Conservation (phyloP, 108 stramenopile species). For the Cyclotella cryptica region DNA sequence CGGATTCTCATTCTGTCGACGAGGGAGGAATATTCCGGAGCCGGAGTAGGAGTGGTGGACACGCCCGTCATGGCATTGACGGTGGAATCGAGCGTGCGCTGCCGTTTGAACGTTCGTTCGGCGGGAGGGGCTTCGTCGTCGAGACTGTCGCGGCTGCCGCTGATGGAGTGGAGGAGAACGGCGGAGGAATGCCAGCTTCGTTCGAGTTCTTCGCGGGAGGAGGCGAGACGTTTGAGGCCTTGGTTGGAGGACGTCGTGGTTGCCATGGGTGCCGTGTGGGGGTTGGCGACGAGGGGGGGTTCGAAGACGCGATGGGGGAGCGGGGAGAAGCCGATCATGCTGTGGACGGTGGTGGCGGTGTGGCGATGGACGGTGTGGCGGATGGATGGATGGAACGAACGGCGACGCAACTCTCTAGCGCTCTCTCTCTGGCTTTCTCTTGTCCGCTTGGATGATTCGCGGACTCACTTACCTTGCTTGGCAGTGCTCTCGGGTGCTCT, state of each 20-base stretch:
- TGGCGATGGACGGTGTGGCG: too few species aligned
- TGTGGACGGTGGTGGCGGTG: too few species aligned
- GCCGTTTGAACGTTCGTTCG: conserved; percentile 6
- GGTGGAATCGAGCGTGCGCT: neutral
- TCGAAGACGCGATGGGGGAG: neutral
- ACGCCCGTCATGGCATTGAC: neutral
- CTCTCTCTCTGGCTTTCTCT: too few species aligned
- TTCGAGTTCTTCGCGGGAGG: conserved; percentile 45
- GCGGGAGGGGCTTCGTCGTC: neutral
- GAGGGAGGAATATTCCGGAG: neutral
- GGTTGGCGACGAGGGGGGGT: neutral
- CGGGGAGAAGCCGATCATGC: conserved; percentile 10
- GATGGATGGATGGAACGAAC: too few species aligned
- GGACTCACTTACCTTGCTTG: too few species aligned
- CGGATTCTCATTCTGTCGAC: conserved; percentile 9
- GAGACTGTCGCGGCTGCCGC: neutral
- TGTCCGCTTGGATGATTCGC: too few species aligned
- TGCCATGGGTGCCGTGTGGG: neutral
- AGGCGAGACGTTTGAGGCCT: conserved; percentile 32
- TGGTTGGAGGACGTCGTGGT: neutral
- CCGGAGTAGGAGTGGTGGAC: neutral
- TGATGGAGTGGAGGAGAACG: neutral
- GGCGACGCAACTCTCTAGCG: too few species aligned
- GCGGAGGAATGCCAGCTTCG: conserved; percentile 21
- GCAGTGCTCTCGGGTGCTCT: too few species aligned